Evolutionary conservation across 352 stramenopile species (phyloP).

Genomic region (Pythium brachiatum): DNA sequence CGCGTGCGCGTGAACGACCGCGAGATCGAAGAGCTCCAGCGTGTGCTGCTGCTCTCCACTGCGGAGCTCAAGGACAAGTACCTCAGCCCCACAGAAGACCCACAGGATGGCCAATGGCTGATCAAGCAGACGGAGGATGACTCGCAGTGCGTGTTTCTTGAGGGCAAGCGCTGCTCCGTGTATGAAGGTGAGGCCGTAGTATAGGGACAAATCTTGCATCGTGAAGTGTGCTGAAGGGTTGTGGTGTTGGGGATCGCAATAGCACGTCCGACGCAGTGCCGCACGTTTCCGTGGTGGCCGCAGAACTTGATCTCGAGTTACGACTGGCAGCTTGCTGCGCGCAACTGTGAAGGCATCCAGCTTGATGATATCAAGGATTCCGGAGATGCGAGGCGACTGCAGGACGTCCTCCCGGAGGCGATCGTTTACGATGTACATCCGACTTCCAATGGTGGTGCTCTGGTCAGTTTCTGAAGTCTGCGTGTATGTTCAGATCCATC

Average conservation of each 20-base stretch:
- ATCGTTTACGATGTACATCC: slow-evolving; percentile 66
- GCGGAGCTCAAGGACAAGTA: slow-evolving; percentile 37
- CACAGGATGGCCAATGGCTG: slow-evolving; percentile 29
- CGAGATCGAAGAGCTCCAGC: slow-evolving; percentile 49
- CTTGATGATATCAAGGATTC: background rate
- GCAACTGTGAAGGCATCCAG: slow-evolving; percentile 63
- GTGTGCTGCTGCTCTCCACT: slow-evolving; percentile 29
- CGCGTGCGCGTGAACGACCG: slow-evolving; percentile 63
- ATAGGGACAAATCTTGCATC: too few species aligned
- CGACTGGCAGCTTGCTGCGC: slow-evolving; percentile 66
- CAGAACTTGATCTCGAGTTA: slow-evolving; percentile 76
- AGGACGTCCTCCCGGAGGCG: slow-evolving; percentile 55
- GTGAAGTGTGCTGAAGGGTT: background rate
- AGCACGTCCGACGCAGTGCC: slow-evolving; percentile 74
- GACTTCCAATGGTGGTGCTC: background rate
- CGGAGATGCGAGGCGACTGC: slow-evolving; percentile 29
- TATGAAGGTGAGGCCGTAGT: slow-evolving; percentile 36
- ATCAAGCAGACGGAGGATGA: slow-evolving; percentile 55
- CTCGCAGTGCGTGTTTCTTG: slow-evolving; percentile 59
- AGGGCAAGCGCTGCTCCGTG: slow-evolving; percentile 64
- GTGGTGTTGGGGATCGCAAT: background rate
- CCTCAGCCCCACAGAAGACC: slow-evolving; percentile 19
- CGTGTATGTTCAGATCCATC: slow-evolving; percentile 47
- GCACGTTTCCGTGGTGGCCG: slow-evolving; percentile 82
- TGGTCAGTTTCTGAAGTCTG: too few species aligned